Evolutionary conservation across 768 basidiomycete species (phyloP).

Genomic region (Obba rivulosa): DNA sequence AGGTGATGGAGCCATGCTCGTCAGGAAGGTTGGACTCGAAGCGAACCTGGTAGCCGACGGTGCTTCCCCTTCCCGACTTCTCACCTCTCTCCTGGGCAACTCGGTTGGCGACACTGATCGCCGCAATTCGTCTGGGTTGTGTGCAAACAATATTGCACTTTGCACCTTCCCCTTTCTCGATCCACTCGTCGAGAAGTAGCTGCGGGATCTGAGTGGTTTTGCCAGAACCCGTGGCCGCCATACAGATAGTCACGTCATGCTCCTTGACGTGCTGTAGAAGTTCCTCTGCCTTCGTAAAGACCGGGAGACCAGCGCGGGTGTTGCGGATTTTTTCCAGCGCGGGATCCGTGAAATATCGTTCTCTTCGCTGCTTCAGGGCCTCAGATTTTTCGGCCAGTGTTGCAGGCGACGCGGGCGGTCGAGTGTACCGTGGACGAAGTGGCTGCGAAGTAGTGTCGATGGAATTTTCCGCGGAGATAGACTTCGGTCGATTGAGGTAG

Average conservation of each 20-base stretch:
- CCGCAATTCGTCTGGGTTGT: constrained; percentile 87
- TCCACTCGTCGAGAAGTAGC: constrained; percentile 81
- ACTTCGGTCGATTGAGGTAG: constrained; percentile 58
- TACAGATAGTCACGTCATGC: constrained; percentile 83
- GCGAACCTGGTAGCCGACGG: constrained; percentile 88
- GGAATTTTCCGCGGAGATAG: constrained; percentile 5
- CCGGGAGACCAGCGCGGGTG: constrained; percentile 66
- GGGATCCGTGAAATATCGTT: constrained; percentile 59
- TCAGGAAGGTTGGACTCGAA: constrained; percentile 81
- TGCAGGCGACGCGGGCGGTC: constrained; percentile 25
- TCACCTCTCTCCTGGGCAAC: constrained; percentile 88
- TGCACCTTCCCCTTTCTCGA: constrained; percentile 73
- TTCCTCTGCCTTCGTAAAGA: constrained; percentile 61
- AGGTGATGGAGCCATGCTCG: constrained; percentile 80
- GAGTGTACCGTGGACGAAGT: constrained; percentile 6
- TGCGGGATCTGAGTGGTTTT: constrained; percentile 96
- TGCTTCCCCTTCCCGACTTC: constrained; percentile 44
- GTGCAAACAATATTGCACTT: constrained; percentile 89
- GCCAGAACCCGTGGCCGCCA: constrained; percentile 88
- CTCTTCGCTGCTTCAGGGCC: constrained; percentile 45
- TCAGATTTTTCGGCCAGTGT: constrained; percentile 48
- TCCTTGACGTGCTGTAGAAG: constrained; percentile 63
- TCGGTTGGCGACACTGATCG: constrained; percentile 87
- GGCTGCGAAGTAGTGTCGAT: neutral
- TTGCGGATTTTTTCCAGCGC: constrained; percentile 59